Evolutionary conservation across 129 eudicot genomes (phyloP).

Genomic region (Flaveria ramosissima): DNA sequence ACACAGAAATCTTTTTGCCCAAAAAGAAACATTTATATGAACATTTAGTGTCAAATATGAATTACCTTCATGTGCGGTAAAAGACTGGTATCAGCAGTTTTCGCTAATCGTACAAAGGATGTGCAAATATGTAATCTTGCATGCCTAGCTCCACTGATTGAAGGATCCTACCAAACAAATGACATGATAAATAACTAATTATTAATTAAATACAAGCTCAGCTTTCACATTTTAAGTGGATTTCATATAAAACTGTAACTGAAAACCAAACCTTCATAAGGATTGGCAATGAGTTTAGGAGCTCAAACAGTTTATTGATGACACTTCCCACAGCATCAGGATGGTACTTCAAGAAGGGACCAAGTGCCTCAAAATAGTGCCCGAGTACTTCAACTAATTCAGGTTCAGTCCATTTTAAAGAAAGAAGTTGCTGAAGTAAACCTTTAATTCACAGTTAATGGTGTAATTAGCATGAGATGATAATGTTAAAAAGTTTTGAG

Average conservation of each 20-base stretch:
- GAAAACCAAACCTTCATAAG: constrained; percentile 60
- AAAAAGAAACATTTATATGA: neutral
- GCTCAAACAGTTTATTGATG: constrained; percentile 87
- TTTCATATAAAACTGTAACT: neutral
- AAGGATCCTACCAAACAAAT: constrained; percentile 71
- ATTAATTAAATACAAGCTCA: constrained; percentile 2
- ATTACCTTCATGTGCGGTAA: constrained; percentile 97
- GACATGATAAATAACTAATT: neutral
- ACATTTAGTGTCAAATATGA: neutral
- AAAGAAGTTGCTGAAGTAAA: constrained; percentile 81
- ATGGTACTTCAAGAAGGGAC: constrained; percentile 81
- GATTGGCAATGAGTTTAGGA: constrained; percentile 72
- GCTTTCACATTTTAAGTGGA: neutral
- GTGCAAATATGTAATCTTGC: constrained; percentile 97
- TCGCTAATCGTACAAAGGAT: constrained; percentile 88
- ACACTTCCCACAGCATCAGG: constrained; percentile 86
- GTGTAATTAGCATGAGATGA: constrained; percentile 36
- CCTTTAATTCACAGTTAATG: constrained; percentile 56
- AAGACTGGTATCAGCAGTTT: constrained; percentile 69
- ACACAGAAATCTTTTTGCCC: constrained; percentile 2
- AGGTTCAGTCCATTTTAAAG: constrained; percentile 89
- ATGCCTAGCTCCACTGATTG: constrained; percentile 81
- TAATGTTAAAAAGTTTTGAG: constrained; percentile 23
- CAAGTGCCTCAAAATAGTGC: constrained; percentile 87
- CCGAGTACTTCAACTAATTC: constrained; percentile 78